phyloP scores from a whole-genome alignment of 129 eudicot genomes.

The Lactuca saligna region DNA sequence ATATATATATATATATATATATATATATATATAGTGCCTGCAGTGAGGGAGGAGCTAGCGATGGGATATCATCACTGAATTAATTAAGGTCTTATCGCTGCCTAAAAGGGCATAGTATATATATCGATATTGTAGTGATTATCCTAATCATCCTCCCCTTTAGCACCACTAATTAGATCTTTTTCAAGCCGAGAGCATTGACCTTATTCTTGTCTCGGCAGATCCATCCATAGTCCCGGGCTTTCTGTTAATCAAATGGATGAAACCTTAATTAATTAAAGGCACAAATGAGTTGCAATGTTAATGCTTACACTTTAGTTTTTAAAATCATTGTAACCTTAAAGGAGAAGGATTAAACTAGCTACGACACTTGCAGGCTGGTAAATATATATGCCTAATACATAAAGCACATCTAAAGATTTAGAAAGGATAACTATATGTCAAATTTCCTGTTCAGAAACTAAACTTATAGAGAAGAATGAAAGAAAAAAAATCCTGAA shows the following conservation, averaged over 20 bases:
- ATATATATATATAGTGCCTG: too few species aligned
- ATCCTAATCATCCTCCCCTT: too few species aligned
- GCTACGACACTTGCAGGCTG: neutral
- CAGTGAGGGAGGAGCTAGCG: too few species aligned
- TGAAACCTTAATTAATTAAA: neutral
- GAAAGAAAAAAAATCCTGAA: neutral
- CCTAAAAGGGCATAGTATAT: too few species aligned
- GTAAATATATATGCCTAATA: neutral
- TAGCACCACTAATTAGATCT: too few species aligned
- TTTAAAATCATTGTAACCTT: neutral
- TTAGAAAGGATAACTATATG: neutral
- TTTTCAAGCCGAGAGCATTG: too few species aligned
- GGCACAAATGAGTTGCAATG: neutral
- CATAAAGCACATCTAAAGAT: neutral
- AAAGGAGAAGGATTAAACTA: neutral
- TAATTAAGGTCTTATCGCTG: too few species aligned
- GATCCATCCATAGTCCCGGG: neutral
- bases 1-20: too few species aligned
- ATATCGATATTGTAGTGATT: too few species aligned
- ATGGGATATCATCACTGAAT: too few species aligned
- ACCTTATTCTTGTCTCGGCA: neutral
- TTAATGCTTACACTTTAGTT: neutral
- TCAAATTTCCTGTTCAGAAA: constrained; percentile 6
- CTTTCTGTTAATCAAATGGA: neutral
- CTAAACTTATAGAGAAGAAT: neutral